Evolutionary conservation across 768 basidiomycete genomes (phyloP).

Genomic region (Hypholoma sublateritium): DNA sequence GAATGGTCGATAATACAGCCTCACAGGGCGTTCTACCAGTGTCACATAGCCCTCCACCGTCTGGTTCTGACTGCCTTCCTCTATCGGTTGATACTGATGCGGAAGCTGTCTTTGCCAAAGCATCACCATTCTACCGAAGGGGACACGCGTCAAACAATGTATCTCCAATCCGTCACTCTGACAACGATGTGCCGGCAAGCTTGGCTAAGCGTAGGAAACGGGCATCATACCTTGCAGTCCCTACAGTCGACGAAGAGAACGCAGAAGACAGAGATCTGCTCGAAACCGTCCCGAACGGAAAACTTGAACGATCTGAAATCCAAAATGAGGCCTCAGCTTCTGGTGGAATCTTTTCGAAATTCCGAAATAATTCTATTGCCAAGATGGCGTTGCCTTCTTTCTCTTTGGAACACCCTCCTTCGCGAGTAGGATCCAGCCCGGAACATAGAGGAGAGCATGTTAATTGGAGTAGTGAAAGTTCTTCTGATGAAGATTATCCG

Average conservation of each 20-base stretch:
- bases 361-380: slow-evolving; percentile 46
- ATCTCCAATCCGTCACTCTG: slow-evolving; percentile 26
- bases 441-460: slow-evolving; percentile 32
- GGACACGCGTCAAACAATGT: slow-evolving; percentile 35
- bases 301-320: slow-evolving; percentile 6
- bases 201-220: slow-evolving; percentile 47
- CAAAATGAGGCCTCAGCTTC: neutral
- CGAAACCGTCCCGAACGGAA: slow-evolving; percentile 7
- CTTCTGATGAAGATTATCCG: slow-evolving; percentile 43
- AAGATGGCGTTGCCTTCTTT: slow-evolving; percentile 40
- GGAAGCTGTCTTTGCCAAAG: slow-evolving; percentile 66
- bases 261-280: slow-evolving; percentile 2
- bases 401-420: slow-evolving; percentile 20
- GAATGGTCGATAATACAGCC: slow-evolving; percentile 8
- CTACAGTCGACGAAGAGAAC: slow-evolving; percentile 16
- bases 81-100: slow-evolving; percentile 79
- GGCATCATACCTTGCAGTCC: slow-evolving; percentile 39
- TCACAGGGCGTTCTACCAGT: slow-evolving; percentile 15
- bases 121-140: slow-evolving; percentile 54
- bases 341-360: slow-evolving; percentile 34
- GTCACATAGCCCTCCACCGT: slow-evolving; percentile 33
- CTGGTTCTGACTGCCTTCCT: slow-evolving; percentile 46
- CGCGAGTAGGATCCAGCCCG: slow-evolving; percentile 22
- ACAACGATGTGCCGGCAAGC: slow-evolving; percentile 38
- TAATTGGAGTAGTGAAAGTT: slow-evolving; percentile 64